Conservation (phyloP, 1,139 yeast species). For the Trichomonascaceae sp. region DNA sequence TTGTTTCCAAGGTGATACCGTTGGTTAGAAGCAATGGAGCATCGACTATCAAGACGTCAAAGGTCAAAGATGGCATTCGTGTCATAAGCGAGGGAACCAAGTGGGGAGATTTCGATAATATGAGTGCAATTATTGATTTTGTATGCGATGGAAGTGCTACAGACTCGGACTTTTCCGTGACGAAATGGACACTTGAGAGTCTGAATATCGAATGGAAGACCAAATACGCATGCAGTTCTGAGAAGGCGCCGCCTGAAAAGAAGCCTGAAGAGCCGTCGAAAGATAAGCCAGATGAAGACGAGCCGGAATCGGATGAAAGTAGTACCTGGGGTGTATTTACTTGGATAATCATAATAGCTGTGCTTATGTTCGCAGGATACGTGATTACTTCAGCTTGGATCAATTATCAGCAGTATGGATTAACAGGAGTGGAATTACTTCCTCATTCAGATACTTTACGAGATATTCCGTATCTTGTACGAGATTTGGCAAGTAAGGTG, state of each 20-base stretch:
- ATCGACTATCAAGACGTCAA: slow-evolving; percentile 20
- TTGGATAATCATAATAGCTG: slow-evolving; percentile 43
- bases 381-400: slow-evolving; percentile 79
- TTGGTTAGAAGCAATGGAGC: slow-evolving; percentile 28
- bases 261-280: slow-evolving; percentile 8
- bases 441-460: slow-evolving; percentile 48
- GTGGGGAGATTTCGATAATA: slow-evolving; percentile 59
- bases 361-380: slow-evolving; percentile 63
- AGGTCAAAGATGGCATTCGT: slow-evolving; percentile 38
- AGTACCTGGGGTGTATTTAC: slow-evolving; percentile 32
- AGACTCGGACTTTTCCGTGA: slow-evolving; percentile 30
- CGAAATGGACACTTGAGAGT: slow-evolving; percentile 33
- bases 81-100: slow-evolving; percentile 49
- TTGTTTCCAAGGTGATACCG: slow-evolving; percentile 54
- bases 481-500: slow-evolving; percentile 66
- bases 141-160: slow-evolving; percentile 40
- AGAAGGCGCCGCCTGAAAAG: slow-evolving; percentile 5
- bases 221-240: slow-evolving; percentile 37
- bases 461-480: slow-evolving; percentile 75
- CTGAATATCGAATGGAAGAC: slow-evolving; percentile 34
- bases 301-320: slow-evolving; percentile 4
- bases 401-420: slow-evolving; percentile 38
- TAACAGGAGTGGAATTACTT: slow-evolving; percentile 38
- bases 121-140: slow-evolving; percentile 49
- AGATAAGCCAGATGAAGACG: slow-evolving; percentile 24